These are phyloP conservation scores for Hypoxylon fragiforme DNA, from an alignment of 495 filamentous ascomycete genomes.

Conservation along the genomic window DNA sequence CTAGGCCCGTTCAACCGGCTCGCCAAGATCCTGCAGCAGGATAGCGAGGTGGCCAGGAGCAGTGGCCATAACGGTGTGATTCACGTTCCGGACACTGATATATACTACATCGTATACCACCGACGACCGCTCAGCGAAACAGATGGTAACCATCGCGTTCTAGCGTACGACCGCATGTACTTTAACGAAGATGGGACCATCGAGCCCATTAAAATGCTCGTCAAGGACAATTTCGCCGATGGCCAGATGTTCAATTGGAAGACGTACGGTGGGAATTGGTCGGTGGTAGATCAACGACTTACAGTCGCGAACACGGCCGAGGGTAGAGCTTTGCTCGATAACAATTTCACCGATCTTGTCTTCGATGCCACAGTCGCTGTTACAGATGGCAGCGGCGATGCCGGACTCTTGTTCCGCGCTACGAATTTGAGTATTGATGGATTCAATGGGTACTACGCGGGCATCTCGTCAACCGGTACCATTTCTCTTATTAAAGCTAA, in stretches of 20 bases:
- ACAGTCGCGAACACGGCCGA: constrained; percentile 6
- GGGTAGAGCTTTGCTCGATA: constrained; percentile 37
- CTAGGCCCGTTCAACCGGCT: constrained; percentile 47
- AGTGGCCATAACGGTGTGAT: constrained; percentile 51
- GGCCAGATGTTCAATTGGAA: constrained; percentile 38
- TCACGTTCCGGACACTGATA: constrained; percentile 45
- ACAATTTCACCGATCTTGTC: constrained; percentile 35
- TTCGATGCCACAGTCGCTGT: constrained; percentile 33
- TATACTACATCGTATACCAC: constrained; percentile 56
- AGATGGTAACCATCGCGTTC: constrained; percentile 48
- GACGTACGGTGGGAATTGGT: constrained; percentile 28
- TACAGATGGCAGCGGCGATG: constrained; percentile 18
- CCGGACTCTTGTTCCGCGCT: constrained; percentile 37
- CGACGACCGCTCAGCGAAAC: constrained; percentile 47
- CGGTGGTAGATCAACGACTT: constrained; percentile 16
- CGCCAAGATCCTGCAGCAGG: constrained; percentile 46
- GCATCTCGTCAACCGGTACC: constrained; percentile 16
- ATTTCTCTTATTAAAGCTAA: constrained; percentile 21
- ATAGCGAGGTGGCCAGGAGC: constrained; percentile 44
- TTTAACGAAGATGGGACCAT: constrained; percentile 51
- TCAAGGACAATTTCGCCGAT: constrained; percentile 42
- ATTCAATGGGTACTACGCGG: constrained; percentile 27
- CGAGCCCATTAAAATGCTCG: constrained; percentile 45
- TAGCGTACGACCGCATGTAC: constrained; percentile 52
- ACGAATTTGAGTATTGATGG: constrained; percentile 1